Evolutionary conservation across 129 eudicot species (phyloP), one percentile per base, ranked within the genome.

Genomic region (Sambucus nigra): DNA sequence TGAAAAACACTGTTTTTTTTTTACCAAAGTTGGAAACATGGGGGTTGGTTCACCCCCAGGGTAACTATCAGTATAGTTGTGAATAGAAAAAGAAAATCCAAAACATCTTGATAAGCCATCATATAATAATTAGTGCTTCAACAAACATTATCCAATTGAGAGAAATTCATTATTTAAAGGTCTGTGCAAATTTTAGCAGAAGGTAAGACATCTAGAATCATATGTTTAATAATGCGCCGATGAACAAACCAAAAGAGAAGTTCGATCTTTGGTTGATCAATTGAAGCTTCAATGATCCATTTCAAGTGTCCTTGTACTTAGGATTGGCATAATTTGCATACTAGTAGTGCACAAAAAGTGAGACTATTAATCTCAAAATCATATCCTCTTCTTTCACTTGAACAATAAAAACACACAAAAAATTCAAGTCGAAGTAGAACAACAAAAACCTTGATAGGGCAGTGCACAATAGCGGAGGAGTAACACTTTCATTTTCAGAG

Each of bases 181-280:
- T 13, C 46, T 19, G 19, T 51, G 15, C 5, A 19, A 4, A 64
- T 41, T 28, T 42, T 14, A 41, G 16, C 7, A 9, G 21, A 38
- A 24, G 51, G 47, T 24, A 33, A 17, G 42, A 15, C 41, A 52
- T 19, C 11, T 24, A 26, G 33, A 57, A 64, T 9, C 78, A 38
- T 75, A 92, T 96, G 57, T 71, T 72, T 57, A 74, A 71, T 31
- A 92, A 23, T 75, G 96, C 99, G 21, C 94, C 99, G 15, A 89
- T 68, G 72, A 92, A 92, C 33, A 92, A 65, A 25, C 80, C 99
- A 51, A 92, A 75, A 2, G 99, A 65, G 58, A 76, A 82, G 50
- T 86, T 79, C 0, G 94, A 68, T 73, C 96, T 74, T 65, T 92
- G 99, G 61, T 92, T 92, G 71, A 92, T 78, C 75, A 86, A 64